Conservation (phyloP, 148 eudicot species). For the Camellia granthamiana region DNA sequence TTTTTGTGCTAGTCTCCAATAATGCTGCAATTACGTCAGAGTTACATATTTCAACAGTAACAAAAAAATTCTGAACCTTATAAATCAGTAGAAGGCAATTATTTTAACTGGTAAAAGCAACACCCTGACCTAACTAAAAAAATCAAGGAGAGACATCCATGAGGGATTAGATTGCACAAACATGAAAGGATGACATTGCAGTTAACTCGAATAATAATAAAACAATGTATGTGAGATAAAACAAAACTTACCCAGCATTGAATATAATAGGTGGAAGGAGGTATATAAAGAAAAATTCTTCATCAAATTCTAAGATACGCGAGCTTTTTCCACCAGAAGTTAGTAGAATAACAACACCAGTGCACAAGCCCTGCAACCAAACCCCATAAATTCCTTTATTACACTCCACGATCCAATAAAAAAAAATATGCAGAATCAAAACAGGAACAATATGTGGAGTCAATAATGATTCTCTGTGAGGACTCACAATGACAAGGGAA, state of each 20-base stretch:
- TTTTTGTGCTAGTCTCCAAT: no score
- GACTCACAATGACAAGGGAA: slow-evolving; percentile 36
- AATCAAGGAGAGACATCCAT: no score
- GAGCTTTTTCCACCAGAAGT: slow-evolving; percentile 39
- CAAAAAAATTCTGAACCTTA: neutral
- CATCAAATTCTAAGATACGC: slow-evolving; percentile 42
- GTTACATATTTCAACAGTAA: no score
- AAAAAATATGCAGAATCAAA: neutral
- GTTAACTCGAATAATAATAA: neutral
- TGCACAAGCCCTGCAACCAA: slow-evolving; percentile 45
- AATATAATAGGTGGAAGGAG: slow-evolving; percentile 73
- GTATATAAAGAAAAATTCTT: slow-evolving; percentile 59
- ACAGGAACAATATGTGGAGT: no score
- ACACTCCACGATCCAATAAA: neutral
- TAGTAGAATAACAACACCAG: slow-evolving; percentile 34
- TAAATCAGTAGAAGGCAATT: neutral
- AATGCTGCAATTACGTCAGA: no score
- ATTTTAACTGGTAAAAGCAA: slow-evolving; percentile 5
- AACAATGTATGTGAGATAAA: neutral
- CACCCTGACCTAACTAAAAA: neutral
- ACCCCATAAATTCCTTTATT: neutral
- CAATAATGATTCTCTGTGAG: neutral
- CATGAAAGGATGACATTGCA: slow-evolving; percentile 1
- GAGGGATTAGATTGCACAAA: neutral
- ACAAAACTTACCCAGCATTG: slow-evolving; percentile 61